Evolutionary conservation across 1,139 yeast genomes (phyloP).

Genomic region (Eremothecium sinecaudum): DNA sequence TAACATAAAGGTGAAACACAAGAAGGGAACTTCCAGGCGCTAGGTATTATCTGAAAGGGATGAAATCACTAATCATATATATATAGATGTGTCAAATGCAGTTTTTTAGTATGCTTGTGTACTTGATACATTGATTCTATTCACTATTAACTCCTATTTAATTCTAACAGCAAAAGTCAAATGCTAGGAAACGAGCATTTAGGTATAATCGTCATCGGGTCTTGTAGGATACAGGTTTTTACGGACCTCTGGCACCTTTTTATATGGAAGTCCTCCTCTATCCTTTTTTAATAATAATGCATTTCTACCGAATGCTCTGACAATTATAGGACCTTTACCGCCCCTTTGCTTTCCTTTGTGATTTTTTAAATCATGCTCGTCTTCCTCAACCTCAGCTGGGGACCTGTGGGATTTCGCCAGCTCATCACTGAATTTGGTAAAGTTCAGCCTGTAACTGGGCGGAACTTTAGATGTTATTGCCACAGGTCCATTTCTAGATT

Average conservation of each 20-base stretch:
- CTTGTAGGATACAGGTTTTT: conserved; percentile 26
- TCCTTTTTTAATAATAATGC: conserved; percentile 26
- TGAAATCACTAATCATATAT: too few relatives aligned
- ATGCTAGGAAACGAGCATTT: too few relatives aligned
- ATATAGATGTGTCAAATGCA: too few relatives aligned
- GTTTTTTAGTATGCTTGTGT: too few relatives aligned
- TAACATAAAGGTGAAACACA: too few relatives aligned
- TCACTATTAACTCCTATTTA: too few relatives aligned
- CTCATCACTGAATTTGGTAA: conserved; percentile 21
- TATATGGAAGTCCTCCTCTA: conserved; percentile 31
- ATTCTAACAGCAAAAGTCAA: too few relatives aligned
- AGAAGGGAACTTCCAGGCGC: too few relatives aligned
- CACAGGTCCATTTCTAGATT: conserved; percentile 26
- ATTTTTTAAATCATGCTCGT: conserved; percentile 10
- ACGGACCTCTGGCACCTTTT: conserved; percentile 26
- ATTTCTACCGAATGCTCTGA: conserved; percentile 30
- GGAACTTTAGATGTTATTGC: conserved; percentile 21
- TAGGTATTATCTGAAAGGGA: too few relatives aligned
- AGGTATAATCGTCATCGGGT: too few relatives aligned
- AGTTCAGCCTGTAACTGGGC: conserved; percentile 18
- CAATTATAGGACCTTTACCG: conserved; percentile 22
- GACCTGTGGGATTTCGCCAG: conserved; percentile 23
- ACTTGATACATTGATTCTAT: too few relatives aligned
- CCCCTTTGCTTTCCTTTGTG: conserved; percentile 8
- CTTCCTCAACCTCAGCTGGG: conserved; percentile 22